Evolutionary conservation across 1,284 basidiomycete species (phyloP).

Genomic region (Amylostereum chailletii): DNA sequence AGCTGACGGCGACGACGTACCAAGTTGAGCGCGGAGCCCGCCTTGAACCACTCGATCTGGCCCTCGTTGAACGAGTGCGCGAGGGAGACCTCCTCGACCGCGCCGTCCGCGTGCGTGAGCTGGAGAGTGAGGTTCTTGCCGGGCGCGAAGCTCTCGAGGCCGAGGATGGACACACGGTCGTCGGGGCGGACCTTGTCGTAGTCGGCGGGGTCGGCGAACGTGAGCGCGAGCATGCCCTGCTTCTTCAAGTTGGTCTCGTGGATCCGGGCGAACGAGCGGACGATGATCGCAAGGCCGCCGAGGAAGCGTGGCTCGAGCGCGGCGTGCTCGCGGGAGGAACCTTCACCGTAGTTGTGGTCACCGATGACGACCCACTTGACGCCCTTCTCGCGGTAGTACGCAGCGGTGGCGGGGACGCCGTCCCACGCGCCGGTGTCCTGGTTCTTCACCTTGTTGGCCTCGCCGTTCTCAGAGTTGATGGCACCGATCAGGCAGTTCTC

Average conservation of each 20-base stretch:
- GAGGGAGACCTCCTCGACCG: slow-evolving; percentile 61
- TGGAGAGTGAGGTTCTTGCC: slow-evolving; percentile 82
- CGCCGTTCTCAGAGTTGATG: slow-evolving; percentile 90
- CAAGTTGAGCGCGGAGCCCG: slow-evolving; percentile 81
- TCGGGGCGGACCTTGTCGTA: slow-evolving; percentile 83
- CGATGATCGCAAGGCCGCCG: slow-evolving; percentile 92
- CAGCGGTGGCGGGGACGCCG: slow-evolving; percentile 78
- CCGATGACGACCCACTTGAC: slow-evolving; percentile 95
- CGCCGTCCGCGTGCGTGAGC: slow-evolving; percentile 78
- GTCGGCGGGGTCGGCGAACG: slow-evolving; percentile 82
- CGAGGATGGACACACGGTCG: slow-evolving; percentile 81
- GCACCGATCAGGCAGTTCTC: slow-evolving; percentile 97
- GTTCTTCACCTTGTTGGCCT: slow-evolving; percentile 96
- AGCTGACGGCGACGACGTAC: slow-evolving; percentile 29
- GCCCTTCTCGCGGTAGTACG: slow-evolving; percentile 82
- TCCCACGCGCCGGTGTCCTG: slow-evolving; percentile 83
- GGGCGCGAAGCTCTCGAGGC: slow-evolving; percentile 76
- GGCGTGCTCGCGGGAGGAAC: slow-evolving; percentile 96
- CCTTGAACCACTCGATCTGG: slow-evolving; percentile 94
- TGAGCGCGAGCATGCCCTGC: slow-evolving; percentile 91
- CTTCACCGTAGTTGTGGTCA: slow-evolving; percentile 97
- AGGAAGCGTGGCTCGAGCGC: slow-evolving; percentile 97
- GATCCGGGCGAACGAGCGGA: slow-evolving; percentile 93
- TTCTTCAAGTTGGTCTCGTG: slow-evolving; percentile 99
- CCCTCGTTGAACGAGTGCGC: slow-evolving; percentile 84